Conservation (phyloP, 257 asterid genomes). For the Nicotiana attenuata region DNA sequence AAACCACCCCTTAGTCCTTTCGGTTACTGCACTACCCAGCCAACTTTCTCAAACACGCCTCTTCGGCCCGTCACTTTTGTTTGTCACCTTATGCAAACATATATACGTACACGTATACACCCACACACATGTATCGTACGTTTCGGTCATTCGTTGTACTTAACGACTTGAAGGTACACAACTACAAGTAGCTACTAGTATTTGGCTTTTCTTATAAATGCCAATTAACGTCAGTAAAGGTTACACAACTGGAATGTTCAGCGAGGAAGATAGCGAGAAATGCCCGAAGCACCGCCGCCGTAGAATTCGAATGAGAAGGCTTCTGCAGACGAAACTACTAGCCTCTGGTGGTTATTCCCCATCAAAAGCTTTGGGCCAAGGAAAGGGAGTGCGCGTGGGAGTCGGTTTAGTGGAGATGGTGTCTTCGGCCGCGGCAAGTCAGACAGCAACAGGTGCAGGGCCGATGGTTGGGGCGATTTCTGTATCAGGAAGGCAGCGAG, state of each 20-base stretch:
- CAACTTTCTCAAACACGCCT: too few relatives aligned
- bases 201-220: not conserved
- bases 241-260: not conserved
- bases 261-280: not conserved
- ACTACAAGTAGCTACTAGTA: not conserved
- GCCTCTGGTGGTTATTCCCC: not conserved
- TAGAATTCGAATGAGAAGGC: not conserved
- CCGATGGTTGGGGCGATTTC: conserved; percentile 17
- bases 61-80: too few relatives aligned
- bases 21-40: too few relatives aligned
- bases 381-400: not conserved
- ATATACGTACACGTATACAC: not conserved
- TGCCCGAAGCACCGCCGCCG: not conserved
- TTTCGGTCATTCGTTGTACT: not conserved
- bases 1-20: too few relatives aligned
- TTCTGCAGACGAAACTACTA: not conserved
- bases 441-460: not conserved
- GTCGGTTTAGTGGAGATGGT: not conserved
- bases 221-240: not conserved
- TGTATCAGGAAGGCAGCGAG: conserved; percentile 15
- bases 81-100: not conserved
- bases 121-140: not conserved
- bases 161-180: not conserved
- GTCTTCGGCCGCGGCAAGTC: not conserved
- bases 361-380: not conserved